Evolutionary conservation across 164 flowering plant species (phyloP), one percentile per base, ranked within the genome.

Genomic region (Malania oleifera): DNA sequence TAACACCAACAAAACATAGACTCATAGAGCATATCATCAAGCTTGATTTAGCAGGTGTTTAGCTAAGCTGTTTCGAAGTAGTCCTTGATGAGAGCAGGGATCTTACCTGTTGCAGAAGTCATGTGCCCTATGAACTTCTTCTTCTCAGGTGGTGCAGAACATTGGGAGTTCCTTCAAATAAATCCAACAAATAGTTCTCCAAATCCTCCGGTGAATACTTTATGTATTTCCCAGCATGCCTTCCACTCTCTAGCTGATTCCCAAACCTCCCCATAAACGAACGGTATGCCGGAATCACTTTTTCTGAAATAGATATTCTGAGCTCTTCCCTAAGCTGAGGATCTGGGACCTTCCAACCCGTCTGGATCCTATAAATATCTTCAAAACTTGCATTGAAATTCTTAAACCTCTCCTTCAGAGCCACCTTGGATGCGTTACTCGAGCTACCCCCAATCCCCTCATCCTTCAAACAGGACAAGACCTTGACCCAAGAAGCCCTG

Each of bases 401-500:
- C 75, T 87, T 89, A 52, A 91, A 84, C 56, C 95, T 83, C 60
- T 87, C 92, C 77, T 87, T 87, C 29, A 89, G 59, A 35, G 83
- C 75, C 48, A 74, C 70, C 77, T 78, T 89, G 15, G 86, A 76
- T 31, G 82, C 89, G 70, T 69, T 78, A 61, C 67, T 79, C 7
- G 89, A 73, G 59, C 91, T 76, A 46, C 89, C 89, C 18, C 84
- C 77, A 62, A 82, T 65, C 2, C 98, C 93, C 54, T 87, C 97
- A 57, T 90, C 96, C 79, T 77, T 92, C 75, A 92, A 70, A 68
- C 74, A 86, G 17, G 84, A 65, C 56, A 92, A 64, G 8, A 69
- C 87, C 69, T 71, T 84, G 73, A 70, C 80, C 98, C 98, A 92
- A 27, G 93, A 75, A 57, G 96, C 85, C 64, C 97, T 82, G 3